Conservation (phyloP, 2,329 filamentous ascomycete genomes). For the Beauveria sp. region DNA sequence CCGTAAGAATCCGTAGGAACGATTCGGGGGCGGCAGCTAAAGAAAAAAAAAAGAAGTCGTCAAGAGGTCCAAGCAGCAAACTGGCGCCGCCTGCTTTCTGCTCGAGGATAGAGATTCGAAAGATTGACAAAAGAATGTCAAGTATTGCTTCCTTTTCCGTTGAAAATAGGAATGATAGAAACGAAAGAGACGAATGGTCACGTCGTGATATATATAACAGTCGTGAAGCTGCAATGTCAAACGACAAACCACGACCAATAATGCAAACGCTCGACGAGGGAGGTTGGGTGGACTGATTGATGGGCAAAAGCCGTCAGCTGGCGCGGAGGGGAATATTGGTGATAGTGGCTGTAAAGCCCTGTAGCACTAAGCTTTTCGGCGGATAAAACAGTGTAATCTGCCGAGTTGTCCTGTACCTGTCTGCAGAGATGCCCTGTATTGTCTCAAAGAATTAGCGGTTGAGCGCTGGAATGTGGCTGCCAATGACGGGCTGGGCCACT, state of each 20-base stretch:
- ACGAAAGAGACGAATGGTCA: background rate
- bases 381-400: too few relatives aligned
- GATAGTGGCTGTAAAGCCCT: background rate
- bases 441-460: background rate
- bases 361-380: background rate
- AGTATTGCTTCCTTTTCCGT: background rate
- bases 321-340: background rate
- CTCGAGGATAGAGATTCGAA: background rate
- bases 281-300: background rate
- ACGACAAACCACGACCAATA: background rate
- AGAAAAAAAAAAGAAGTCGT: background rate
- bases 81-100: too few relatives aligned
- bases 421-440: too few relatives aligned
- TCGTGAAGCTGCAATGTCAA: background rate
- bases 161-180: background rate
- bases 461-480: constrained; percentile 1
- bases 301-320: background rate
- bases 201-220: constrained; percentile 1
- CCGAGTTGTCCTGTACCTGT: background rate
- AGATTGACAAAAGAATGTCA: background rate
- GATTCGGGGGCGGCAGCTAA: background rate
- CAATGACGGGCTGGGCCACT: background rate
- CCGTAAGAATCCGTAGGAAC: background rate
- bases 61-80: too few relatives aligned
- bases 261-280: background rate